Percentiles rank a stretch among this genome's conserved stretches.
These are phyloP conservation scores for Collybiopsis confluens DNA, from an alignment of 768 basidiomycete species.

Conservation along the genomic window DNA sequence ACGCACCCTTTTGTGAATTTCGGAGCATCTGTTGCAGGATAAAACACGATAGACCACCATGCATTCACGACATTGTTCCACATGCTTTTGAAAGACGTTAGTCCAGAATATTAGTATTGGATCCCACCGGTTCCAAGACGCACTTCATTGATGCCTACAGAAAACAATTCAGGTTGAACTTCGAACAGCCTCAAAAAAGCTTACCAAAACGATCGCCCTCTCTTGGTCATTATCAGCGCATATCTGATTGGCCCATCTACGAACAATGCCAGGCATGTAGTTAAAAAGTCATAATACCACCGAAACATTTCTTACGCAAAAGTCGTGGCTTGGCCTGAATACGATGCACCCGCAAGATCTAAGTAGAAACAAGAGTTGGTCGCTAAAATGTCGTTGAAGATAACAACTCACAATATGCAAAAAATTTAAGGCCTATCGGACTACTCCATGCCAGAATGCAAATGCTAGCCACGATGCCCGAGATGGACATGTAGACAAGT, in stretches of 20 bases:
- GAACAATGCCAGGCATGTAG: not conserved
- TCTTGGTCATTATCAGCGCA: constrained; percentile 69
- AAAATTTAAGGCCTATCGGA: constrained; percentile 63
- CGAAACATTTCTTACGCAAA: constrained; percentile 48
- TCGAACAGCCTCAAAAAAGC: not conserved
- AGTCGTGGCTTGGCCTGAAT: constrained; percentile 72
- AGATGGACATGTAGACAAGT: constrained; percentile 57
- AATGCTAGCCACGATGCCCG: constrained; percentile 48
- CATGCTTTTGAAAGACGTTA: constrained; percentile 39
- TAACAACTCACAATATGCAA: constrained; percentile 60
- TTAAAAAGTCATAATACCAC: not conserved
- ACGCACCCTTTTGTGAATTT: constrained; percentile 51
- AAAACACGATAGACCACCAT: constrained; percentile 70
- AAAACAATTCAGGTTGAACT: no score
- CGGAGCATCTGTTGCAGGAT: constrained; percentile 71
- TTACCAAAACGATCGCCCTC: constrained; percentile 53
- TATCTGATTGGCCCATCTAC: constrained; percentile 79
- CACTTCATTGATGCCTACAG: constrained; percentile 65
- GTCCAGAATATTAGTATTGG: not conserved
- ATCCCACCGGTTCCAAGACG: constrained; percentile 8
- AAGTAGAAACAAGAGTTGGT: not conserved
- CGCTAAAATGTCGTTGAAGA: not conserved
- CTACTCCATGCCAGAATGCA: constrained; percentile 60
- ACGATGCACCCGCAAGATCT: constrained; percentile 64
- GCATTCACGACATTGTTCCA: constrained; percentile 68